Percentiles rank a stretch among this genome's conserved stretches.
These are phyloP conservation scores for Amanita fuliginea DNA, from an alignment of 768 basidiomycete species.

Conservation along the genomic window DNA sequence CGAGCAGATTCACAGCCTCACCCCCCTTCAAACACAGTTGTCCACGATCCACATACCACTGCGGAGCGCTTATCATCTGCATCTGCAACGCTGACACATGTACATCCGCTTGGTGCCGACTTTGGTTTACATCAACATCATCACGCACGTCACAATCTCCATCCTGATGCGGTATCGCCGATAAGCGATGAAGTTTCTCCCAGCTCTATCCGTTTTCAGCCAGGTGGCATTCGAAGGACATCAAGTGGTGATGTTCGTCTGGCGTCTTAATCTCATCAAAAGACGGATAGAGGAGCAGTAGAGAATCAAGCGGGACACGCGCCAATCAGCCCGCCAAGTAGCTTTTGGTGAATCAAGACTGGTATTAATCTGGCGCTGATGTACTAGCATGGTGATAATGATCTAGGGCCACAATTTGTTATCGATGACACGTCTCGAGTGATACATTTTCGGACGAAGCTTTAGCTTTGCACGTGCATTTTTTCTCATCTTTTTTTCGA, in stretches of 20 bases:
- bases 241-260: constrained; percentile 1
- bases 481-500: not conserved
- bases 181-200: not conserved
- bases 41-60: not conserved
- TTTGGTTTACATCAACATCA: constrained; percentile 16
- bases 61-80: constrained; percentile 8
- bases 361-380: no score
- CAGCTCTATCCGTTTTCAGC: not conserved
- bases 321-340: no score
- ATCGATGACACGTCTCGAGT: no score
- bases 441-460: no score
- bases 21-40: not conserved
- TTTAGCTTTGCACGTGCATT: no score
- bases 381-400: no score
- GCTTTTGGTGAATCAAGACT: no score
- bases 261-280: not conserved
- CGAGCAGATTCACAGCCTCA: not conserved
- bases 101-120: constrained; percentile 32
- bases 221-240: constrained; percentile 1
- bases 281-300: not conserved
- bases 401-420: no score
- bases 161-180: not conserved
- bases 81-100: constrained; percentile 26
- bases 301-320: no score
- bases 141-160: not conserved